Conservation (phyloP, 129 eudicot species). For the Artemisia annua region DNA sequence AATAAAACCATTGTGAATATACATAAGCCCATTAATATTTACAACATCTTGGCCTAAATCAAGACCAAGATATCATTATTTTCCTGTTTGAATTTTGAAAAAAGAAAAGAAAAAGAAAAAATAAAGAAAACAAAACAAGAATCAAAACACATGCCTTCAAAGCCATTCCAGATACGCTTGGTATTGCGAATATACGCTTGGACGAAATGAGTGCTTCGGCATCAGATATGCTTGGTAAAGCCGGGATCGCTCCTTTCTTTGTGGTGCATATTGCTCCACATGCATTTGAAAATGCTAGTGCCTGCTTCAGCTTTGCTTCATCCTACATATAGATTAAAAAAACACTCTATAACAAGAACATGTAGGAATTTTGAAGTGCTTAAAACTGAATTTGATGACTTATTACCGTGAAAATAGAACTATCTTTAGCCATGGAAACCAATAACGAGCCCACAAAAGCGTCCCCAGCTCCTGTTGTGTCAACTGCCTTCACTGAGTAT, state of each 20-base stretch:
- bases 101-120: conserved; percentile 1
- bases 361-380: background rate
- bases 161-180: background rate
- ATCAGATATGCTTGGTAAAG: conserved; percentile 51
- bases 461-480: conserved; percentile 90
- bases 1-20: too few species aligned
- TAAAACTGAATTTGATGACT: background rate
- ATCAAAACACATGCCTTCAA: conserved; percentile 8
- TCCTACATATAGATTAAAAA: conserved; percentile 28
- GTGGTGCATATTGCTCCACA: conserved; percentile 71
- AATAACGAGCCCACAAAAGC: conserved; percentile 64
- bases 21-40: too few species aligned
- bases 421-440: conserved; percentile 50
- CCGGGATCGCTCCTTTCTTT: conserved; percentile 75
- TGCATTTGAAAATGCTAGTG: conserved; percentile 56
- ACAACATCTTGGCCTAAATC: background rate
- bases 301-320: conserved; percentile 55
- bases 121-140: background rate
- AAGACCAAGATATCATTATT: conserved; percentile 23
- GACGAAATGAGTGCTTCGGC: conserved; percentile 51
- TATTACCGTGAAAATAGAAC: conserved; percentile 45
- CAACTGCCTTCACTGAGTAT: conserved; percentile 53
- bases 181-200: conserved; percentile 2
- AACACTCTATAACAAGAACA: background rate
- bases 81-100: conserved; percentile 13